Evolutionary conservation across 2,329 filamentous ascomycete species (phyloP).

Genomic region (Fusarium circinatum): DNA sequence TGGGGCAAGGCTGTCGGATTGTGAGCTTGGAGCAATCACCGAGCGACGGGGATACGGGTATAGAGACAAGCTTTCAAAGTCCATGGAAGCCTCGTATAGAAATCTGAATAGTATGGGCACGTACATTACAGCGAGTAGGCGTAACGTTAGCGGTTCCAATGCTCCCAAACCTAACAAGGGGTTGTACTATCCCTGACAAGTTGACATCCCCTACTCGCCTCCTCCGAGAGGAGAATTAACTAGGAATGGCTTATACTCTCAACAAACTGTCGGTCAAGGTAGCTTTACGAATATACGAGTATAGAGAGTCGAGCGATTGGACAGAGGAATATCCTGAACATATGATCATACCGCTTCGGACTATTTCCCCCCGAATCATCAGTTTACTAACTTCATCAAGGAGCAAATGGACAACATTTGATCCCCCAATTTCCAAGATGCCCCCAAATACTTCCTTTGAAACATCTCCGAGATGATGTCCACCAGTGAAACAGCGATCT

Average conservation of each 20-base stretch:
- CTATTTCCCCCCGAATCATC: background rate
- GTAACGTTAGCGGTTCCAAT: rapidly evolving
- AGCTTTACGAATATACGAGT: background rate
- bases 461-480: background rate
- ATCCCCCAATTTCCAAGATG: constrained; percentile 5
- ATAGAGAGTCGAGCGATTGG: background rate
- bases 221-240: background rate
- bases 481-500: constrained; percentile 2
- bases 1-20: background rate
- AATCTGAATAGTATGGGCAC: background rate
- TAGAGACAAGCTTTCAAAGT: rapidly evolving
- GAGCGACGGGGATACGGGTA: rapidly evolving
- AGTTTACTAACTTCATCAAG: background rate
- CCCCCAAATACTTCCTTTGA: background rate
- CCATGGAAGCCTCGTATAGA: too few relatives aligned
- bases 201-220: background rate
- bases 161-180: too few relatives aligned
- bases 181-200: background rate
- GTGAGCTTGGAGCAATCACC: background rate
- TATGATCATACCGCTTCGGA: background rate
- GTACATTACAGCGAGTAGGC: rapidly evolving
- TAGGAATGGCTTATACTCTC: background rate
- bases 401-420: background rate
- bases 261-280: background rate
- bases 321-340: background rate